A percentile compares a stretch with the other conserved stretches of the same genome.
Evolutionary conservation across 805 yeast genomes (phyloP).

Genomic region (Cyberlindnera maclurae): DNA sequence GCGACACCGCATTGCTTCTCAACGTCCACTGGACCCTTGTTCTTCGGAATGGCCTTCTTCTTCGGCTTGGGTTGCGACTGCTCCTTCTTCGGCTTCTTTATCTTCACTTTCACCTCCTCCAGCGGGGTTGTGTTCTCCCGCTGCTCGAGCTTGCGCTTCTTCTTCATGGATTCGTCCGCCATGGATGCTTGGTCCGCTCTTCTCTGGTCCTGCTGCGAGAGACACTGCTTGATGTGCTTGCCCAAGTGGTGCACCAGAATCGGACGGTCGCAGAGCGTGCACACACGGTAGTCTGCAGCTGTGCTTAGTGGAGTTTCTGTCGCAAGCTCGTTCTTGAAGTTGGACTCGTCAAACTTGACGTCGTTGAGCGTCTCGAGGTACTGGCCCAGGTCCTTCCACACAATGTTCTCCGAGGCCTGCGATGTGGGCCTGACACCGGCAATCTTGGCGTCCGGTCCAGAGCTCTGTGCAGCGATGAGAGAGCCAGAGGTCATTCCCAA

Average conservation of each 20-base stretch:
- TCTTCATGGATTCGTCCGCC: slow-evolving; percentile 1
- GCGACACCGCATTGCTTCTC: slow-evolving; percentile 96
- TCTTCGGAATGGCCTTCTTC: slow-evolving; percentile 44
- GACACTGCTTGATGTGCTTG: slow-evolving; percentile 34
- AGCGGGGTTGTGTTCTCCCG: slow-evolving; percentile 13
- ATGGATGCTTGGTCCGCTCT: neutral
- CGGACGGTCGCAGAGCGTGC: slow-evolving; percentile 42
- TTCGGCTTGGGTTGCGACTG: slow-evolving; percentile 24
- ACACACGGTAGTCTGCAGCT: slow-evolving; percentile 37
- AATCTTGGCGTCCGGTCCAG: slow-evolving; percentile 23
- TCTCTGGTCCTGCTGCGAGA: slow-evolving; percentile 5
- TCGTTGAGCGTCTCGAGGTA: slow-evolving; percentile 24
- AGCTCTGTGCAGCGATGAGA: slow-evolving; percentile 13
- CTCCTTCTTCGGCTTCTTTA: slow-evolving; percentile 19
- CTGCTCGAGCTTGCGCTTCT: slow-evolving; percentile 17
- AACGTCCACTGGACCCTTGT: slow-evolving; percentile 82
- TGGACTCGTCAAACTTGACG: slow-evolving; percentile 4
- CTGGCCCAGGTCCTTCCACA: slow-evolving; percentile 28
- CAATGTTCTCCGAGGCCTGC: slow-evolving; percentile 9
- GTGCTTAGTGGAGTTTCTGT: slow-evolving; percentile 30
- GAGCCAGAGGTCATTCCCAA: slow-evolving; percentile 20
- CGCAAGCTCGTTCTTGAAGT: slow-evolving; percentile 17
- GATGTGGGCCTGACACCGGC: slow-evolving; percentile 18
- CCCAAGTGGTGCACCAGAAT: slow-evolving; percentile 31
- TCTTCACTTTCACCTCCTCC: slow-evolving; percentile 7